Evolutionary conservation across 768 basidiomycete species (phyloP).

Genomic region (Boletus sensibilis): DNA sequence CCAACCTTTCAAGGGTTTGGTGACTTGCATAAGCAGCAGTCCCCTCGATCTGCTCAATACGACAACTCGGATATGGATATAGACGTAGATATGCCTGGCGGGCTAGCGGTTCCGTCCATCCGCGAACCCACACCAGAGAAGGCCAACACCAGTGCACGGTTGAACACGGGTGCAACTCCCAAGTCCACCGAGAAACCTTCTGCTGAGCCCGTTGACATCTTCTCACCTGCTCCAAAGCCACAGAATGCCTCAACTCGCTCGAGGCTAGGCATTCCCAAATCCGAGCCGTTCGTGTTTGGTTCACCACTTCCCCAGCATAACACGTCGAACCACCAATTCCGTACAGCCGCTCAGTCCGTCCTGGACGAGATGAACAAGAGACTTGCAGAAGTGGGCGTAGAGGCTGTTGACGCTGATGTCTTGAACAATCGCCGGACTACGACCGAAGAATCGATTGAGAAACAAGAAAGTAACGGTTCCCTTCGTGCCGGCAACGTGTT

Average conservation of each 20-base stretch:
- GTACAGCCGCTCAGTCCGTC: slow-evolving; percentile 62
- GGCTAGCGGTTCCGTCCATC: slow-evolving; percentile 19
- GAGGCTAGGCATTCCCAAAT: slow-evolving; percentile 21
- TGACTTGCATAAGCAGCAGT: slow-evolving; percentile 23
- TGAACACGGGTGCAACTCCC: slow-evolving; percentile 26
- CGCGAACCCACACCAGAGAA: slow-evolving; percentile 25
- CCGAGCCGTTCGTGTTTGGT: slow-evolving; percentile 71
- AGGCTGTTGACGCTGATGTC: slow-evolving; percentile 45
- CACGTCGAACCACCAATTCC: slow-evolving; percentile 66
- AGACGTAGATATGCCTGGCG: slow-evolving; percentile 39
- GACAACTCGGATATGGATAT: slow-evolving; percentile 35
- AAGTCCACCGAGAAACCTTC: slow-evolving; percentile 34
- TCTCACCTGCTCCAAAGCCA: slow-evolving; percentile 38
- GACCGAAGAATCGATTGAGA: slow-evolving; percentile 2
- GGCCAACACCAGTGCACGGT: slow-evolving; percentile 1
- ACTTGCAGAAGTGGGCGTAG: slow-evolving; percentile 55
- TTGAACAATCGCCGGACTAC: slow-evolving; percentile 35
- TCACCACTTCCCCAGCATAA: slow-evolving; percentile 66
- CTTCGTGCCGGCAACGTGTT: slow-evolving; percentile 39
- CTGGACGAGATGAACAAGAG: slow-evolving; percentile 82
- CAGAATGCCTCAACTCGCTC: slow-evolving; percentile 20
- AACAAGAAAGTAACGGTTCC: slow-evolving; percentile 24
- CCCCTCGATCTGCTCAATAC: slow-evolving; percentile 14
- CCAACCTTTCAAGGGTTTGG: slow-evolving; percentile 35
- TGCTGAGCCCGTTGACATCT: slow-evolving; percentile 36